phyloP scores from a whole-genome alignment of 2,329 filamentous ascomycete species.

The Apiospora hydei region DNA sequence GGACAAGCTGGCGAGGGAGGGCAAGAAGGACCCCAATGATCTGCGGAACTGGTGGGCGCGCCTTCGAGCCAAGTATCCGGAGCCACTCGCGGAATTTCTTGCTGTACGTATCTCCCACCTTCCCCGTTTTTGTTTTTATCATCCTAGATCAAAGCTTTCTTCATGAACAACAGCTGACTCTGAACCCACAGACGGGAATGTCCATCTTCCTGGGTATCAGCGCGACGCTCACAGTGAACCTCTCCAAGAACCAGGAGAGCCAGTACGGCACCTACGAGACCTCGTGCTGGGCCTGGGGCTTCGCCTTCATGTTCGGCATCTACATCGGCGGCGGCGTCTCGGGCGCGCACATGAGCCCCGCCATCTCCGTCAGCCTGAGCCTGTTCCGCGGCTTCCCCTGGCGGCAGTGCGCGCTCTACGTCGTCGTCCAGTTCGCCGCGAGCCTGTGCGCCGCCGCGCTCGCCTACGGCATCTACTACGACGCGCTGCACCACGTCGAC shows the following conservation, averaged over 20 bases:
- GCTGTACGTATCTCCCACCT: slow-evolving; percentile 30
- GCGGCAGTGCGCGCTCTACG: slow-evolving; percentile 41
- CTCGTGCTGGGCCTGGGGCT: slow-evolving; percentile 40
- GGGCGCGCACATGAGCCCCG: slow-evolving; percentile 46
- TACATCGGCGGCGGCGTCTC: slow-evolving; percentile 42
- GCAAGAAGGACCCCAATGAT: slow-evolving; percentile 33
- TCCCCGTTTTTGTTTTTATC: neutral
- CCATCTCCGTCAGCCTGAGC: slow-evolving; percentile 44
- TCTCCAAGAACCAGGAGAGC: slow-evolving; percentile 33
- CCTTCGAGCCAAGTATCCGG: slow-evolving; percentile 38
- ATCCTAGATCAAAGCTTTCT: too few species aligned
- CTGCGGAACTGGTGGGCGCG: slow-evolving; percentile 41
- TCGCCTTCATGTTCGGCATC: slow-evolving; percentile 42
- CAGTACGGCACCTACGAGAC: slow-evolving; percentile 40
- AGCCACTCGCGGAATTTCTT: slow-evolving; percentile 40
- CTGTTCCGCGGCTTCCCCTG: slow-evolving; percentile 48
- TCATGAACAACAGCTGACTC: neutral
- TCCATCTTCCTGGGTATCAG: slow-evolving; percentile 38
- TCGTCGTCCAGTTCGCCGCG: slow-evolving; percentile 42
- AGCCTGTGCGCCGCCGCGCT: slow-evolving; percentile 41
- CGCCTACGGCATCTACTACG: slow-evolving; percentile 42
- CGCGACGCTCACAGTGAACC: slow-evolving; percentile 39
- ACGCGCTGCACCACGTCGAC: slow-evolving; percentile 42
- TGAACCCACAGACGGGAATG: slow-evolving; percentile 32
- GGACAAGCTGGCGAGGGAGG: slow-evolving; percentile 33